Evolutionary conservation across 495 filamentous ascomycete genomes (phyloP), one percentile per base, ranked within the genome.

Genomic region (Amphirosellinia nigrospora): DNA sequence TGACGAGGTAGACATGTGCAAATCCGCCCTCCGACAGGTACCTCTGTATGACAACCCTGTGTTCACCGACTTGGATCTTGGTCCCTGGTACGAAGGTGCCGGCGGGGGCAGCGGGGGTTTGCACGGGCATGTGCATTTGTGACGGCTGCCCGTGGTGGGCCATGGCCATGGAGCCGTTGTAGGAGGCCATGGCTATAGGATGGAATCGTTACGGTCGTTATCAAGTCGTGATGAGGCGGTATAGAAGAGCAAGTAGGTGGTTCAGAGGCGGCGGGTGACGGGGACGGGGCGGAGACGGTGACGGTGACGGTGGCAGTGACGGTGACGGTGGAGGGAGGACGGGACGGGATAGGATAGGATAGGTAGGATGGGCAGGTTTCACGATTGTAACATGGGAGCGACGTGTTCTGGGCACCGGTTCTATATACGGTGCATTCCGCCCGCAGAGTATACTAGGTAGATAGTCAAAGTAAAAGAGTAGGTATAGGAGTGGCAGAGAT

Each of bases 21-120:
- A 99, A 99, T 34, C 96, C 96, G 70, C 96, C 96, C 85, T 99
- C 96, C 50, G 96, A 98, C 38, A 99, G 89, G 83, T 99, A 99
- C 79, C 94, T 96, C 76, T 98, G 96, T 65, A 99, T 95, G n/a
- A 94, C 86, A 34, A 97, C 96, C 70, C 94, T 89, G 79, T 98
- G 96, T 70, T 86, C 87, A 75, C 96, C 96, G 41, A 97, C 93
- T 74, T 97, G 94, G 76, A 99, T 94, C 83, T 97, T 96, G 70
- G 96, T 99, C 9, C 94, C 94, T 19, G 96, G 90, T 43, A 90
- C 82, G 77, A 99, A 98, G 46, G 96, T 98, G 64, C 96, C 96
- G 48, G 91, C 88, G 23, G 95, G 96, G 50, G 89, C 84, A 9
- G 87, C 77, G 59, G 82, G 80, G 43, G 79, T 75, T 52, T 82